Conservation (phyloP, 2,329 filamentous ascomycete genomes). For the Metarhizium rileyi region DNA sequence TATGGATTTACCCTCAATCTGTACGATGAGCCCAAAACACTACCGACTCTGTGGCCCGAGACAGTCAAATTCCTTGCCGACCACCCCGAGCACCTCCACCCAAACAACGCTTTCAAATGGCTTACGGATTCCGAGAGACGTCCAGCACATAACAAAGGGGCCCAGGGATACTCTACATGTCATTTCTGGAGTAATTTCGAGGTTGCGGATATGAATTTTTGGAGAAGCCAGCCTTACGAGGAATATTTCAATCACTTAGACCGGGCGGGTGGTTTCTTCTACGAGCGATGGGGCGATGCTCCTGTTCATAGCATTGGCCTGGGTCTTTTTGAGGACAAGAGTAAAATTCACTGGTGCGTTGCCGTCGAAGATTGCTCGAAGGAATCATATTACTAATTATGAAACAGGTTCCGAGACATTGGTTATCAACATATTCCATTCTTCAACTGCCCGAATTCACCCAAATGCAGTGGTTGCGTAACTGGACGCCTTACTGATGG, state of each 20-base stretch:
- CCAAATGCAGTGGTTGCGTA: conserved; percentile 84
- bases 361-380: neutral
- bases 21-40: conserved; percentile 81
- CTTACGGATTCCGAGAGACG: conserved; percentile 67
- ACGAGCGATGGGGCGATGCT: conserved; percentile 96
- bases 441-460: conserved; percentile 96
- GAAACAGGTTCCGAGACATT: conserved; percentile 91
- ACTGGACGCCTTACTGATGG: conserved; percentile 84
- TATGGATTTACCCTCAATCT: conserved; percentile 98
- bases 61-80: conserved; percentile 82
- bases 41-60: conserved; percentile 89
- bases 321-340: conserved; percentile 82
- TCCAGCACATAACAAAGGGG: conserved; percentile 68
- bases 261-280: conserved; percentile 96
- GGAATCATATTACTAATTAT: neutral
- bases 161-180: conserved; percentile 92
- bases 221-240: conserved; percentile 81
- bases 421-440: conserved; percentile 98
- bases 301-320: conserved; percentile 92
- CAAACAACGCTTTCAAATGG: conserved; percentile 83
- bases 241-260: conserved; percentile 96
- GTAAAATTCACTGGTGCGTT: conserved; percentile 82
- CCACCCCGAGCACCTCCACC: conserved; percentile 69
- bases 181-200: conserved; percentile 99
- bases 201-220: conserved; percentile 87